Percentiles rank a stretch among this genome's conserved stretches.
Conservation (phyloP, 768 basidiomycete species). For the Rhizopogon sp. region DNA sequence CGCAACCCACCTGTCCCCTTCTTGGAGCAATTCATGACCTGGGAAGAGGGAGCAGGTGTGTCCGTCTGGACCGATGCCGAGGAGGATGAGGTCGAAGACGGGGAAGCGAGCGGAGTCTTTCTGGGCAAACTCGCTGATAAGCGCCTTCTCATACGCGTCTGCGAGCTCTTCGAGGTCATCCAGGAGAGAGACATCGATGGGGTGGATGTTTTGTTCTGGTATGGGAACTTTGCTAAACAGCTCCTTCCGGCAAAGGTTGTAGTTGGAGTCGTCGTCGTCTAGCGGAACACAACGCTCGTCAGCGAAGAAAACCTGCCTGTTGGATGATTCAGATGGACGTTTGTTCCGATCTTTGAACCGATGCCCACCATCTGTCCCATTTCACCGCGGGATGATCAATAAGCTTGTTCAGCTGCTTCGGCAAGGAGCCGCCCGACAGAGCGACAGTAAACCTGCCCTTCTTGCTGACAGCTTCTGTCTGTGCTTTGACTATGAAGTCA, state of each 20-base stretch:
- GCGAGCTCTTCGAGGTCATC: constrained; percentile 76
- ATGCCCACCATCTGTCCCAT: constrained; percentile 92
- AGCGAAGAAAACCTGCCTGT: constrained; percentile 95
- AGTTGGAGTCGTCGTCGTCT: constrained; percentile 91
- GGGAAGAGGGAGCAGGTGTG: constrained; percentile 98
- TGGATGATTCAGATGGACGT: neutral
- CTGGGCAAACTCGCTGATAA: constrained; percentile 88
- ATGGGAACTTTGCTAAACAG: constrained; percentile 85
- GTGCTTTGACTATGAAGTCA: constrained; percentile 77
- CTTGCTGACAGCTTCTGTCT: constrained; percentile 85
- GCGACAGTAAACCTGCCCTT: constrained; percentile 91
- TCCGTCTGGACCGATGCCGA: constrained; percentile 97
- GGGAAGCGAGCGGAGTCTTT: constrained; percentile 95
- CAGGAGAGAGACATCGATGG: constrained; percentile 65
- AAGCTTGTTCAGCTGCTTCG: constrained; percentile 73
- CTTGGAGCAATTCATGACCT: constrained; percentile 77
- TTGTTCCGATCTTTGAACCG: neutral
- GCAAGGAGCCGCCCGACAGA: constrained; percentile 89
- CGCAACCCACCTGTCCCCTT: constrained; percentile 92
- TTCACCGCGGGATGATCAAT: constrained; percentile 59
- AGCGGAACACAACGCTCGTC: constrained; percentile 96
- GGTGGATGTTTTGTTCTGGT: constrained; percentile 71
- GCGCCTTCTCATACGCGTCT: constrained; percentile 75
- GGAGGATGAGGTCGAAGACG: constrained; percentile 93
- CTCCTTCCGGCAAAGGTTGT: constrained; percentile 62